A percentile compares a stretch with the other conserved stretches of the same genome.
phyloP scores from a whole-genome alignment of 371 early-diverging fungal genomes.

The Rhizomucor pusillus region DNA sequence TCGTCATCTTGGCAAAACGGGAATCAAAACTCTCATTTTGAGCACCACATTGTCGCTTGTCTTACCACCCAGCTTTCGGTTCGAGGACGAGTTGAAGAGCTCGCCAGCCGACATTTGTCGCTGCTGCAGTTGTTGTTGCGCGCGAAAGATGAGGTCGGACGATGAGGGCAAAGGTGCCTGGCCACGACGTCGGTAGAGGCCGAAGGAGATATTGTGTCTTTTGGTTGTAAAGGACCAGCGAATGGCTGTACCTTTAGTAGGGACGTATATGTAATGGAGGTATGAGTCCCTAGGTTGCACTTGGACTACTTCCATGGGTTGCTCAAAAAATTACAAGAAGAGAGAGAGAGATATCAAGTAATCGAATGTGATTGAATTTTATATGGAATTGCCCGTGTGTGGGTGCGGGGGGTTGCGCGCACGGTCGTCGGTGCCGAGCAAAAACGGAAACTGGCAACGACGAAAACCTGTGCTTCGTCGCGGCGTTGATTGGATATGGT shows the following conservation, averaged over 20 bases:
- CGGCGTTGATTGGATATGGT: too few relatives aligned
- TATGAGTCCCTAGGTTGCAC: conserved; percentile 83
- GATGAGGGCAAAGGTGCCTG: conserved; percentile 20
- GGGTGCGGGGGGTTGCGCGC: too few relatives aligned
- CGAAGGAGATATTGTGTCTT: conserved; percentile 87
- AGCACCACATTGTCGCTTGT: not conserved
- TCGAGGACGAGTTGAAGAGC: not conserved
- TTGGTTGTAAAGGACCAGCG: conserved; percentile 90
- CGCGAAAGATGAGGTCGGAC: conserved; percentile 19
- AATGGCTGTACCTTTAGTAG: conserved; percentile 68
- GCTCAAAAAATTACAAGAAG: too few relatives aligned
- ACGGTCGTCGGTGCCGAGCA: too few relatives aligned
- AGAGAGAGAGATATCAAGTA: too few relatives aligned
- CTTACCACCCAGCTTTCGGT: not conserved
- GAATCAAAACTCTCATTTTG: not conserved
- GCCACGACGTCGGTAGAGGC: conserved; percentile 49
- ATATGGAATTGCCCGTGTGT: too few relatives aligned
- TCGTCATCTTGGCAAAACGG: conserved; percentile 4
- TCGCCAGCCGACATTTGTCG: conserved; percentile 20
- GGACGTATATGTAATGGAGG: conserved; percentile 78
- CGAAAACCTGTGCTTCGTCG: too few relatives aligned
- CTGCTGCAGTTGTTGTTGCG: conserved; percentile 18
- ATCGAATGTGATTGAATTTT: too few relatives aligned
- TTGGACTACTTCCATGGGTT: conserved; percentile 77
- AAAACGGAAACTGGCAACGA: too few relatives aligned